A percentile compares a stretch with the other conserved stretches of the same genome.
phyloP scores from a whole-genome alignment of 176 grass and related monocot genomes.

The Secale cereale region DNA sequence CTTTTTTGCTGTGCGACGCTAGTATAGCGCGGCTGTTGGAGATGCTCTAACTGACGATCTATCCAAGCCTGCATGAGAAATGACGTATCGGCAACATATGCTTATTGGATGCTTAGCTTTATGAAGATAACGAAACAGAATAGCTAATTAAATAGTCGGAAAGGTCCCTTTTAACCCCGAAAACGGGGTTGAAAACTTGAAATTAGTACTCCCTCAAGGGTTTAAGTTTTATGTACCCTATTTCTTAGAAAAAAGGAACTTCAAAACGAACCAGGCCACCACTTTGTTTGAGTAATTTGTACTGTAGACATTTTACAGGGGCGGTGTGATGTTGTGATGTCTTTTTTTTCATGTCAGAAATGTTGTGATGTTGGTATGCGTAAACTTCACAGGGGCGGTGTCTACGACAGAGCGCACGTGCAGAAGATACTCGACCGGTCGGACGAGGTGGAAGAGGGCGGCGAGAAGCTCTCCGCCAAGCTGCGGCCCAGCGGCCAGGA shows the following conservation, averaged over 20 bases:
- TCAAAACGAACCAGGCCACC: too few species aligned
- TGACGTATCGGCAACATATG: neutral
- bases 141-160: neutral
- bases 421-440: slow-evolving; percentile 26
- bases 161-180: neutral
- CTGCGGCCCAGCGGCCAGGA: slow-evolving; percentile 29
- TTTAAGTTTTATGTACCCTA: too few species aligned
- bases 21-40: too few species aligned
- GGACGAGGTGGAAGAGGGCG: neutral
- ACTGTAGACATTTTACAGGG: too few species aligned
- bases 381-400: slow-evolving; percentile 32
- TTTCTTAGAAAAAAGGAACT: too few species aligned
- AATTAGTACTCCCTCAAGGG: too few species aligned
- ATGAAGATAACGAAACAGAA: neutral
- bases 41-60: too few species aligned
- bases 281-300: too few species aligned
- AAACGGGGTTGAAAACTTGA: too few species aligned
- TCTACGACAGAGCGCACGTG: slow-evolving; percentile 21
- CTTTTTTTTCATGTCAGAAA: neutral
- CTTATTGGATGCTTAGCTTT: neutral
- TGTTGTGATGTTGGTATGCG: neutral
- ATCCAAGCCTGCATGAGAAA: neutral
- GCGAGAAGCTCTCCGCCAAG: slow-evolving; percentile 11
- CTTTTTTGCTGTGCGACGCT: too few species aligned
- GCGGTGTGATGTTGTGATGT: too few species aligned